Base-by-base conservation (phyloP, 2,329 filamentous ascomycete genomes). In the Arthrobotrys iridis region DNA sequence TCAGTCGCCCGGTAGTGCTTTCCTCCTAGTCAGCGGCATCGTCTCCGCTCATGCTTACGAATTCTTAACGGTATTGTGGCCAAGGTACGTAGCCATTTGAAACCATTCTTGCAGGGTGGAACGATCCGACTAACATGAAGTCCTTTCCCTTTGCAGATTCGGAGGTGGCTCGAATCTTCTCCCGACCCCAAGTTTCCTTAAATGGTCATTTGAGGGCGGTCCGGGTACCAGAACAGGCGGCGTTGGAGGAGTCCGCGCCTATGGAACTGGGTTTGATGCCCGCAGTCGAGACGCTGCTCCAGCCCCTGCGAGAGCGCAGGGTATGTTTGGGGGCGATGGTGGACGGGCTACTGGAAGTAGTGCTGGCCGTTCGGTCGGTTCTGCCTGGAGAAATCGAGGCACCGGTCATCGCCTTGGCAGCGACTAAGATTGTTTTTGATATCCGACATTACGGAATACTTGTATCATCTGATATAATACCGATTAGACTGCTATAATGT, bases 21-120 rank as follows among this genome's bases (percentile, higher is more conserved):
- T 63, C 18, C 24, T 68, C 28, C 30, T 75, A 1, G 41, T 30
- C 3, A 91, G 88, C 33, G 95, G 95, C n/a, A 85, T 99, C 8
- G 77, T 96, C 45, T 92, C 93, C 10, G 93, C 93, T 3, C 95
- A 99, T 81, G 80, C 95, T 18, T 96, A 93, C 82, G 92, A 98
- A 81, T 99, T 98, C 80, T 82, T 97, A 57, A 93, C 91, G 1
- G 88, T 92, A 55, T 86, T 97, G 43, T 98, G 93, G 85, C 95
- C 95, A 3, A 88, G 67, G 41, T 72, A 64, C 18, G 41, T 40
- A 1, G 18, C 2, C 48, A 50, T n/a, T 2, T 6, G 18, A 10
- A 10, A 35, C 15, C 11, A 7, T 37, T 11, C 20, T 1, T 37
- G 15, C 22, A 3, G 11, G 20, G 13, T n/a, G 11, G 18, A 48